Evolutionary conservation across 768 basidiomycete genomes (phyloP).

Genomic region (Mycena latifolia): DNA sequence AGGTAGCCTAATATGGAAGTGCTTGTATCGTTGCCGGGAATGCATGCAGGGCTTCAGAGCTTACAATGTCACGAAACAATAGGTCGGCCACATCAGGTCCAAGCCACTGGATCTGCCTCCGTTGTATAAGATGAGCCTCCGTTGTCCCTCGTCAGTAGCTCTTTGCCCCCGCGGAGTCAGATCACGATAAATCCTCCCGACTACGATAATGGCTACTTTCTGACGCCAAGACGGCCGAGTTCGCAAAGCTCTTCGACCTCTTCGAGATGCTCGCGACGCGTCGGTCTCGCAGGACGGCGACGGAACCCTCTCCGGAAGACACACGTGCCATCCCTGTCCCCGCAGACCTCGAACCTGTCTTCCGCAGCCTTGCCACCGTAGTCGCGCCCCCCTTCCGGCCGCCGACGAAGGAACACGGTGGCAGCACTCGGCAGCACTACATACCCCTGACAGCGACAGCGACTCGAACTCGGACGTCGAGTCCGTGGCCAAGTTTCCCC

Average conservation of each 20-base stretch:
- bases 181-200: conserved; percentile 1
- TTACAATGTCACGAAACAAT: conserved; percentile 7
- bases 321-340: conserved; percentile 43
- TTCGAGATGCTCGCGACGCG: conserved; percentile 67
- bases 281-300: conserved; percentile 45
- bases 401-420: conserved; percentile 39
- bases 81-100: conserved; percentile 6
- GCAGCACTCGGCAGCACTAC: conserved; percentile 31
- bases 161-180: conserved; percentile 20
- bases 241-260: conserved; percentile 64
- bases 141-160: conserved; percentile 4
- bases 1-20: conserved; percentile 27
- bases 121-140: conserved; percentile 24
- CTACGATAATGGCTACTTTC: conserved; percentile 6
- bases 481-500: conserved; percentile 56
- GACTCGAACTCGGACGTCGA: conserved; percentile 37
- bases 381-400: conserved; percentile 39
- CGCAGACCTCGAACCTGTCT: conserved; percentile 45
- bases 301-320: conserved; percentile 45
- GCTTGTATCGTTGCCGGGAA: conserved; percentile 11
- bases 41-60: background rate
- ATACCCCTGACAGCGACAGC: conserved; percentile 25
- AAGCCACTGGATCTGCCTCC: background rate
- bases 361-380: conserved; percentile 43
- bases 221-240: conserved; percentile 58